A percentile compares a stretch with the other conserved stretches of the same genome.
phyloP scores from a whole-genome alignment of 2,329 filamentous ascomycete genomes.

The Ophiocordyceps polyrhachis-furcata region DNA sequence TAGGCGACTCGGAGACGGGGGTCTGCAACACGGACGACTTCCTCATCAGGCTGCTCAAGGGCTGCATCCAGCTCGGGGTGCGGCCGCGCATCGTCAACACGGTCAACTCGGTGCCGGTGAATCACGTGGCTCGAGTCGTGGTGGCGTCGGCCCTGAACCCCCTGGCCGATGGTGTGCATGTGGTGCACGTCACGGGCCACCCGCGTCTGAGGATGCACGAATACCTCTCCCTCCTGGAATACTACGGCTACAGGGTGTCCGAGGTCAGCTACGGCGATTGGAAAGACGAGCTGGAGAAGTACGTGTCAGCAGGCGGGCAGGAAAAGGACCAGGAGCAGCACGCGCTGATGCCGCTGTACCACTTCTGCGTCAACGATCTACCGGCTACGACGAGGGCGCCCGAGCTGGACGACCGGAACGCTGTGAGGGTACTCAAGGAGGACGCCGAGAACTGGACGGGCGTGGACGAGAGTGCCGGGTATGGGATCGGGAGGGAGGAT shows the following conservation, averaged over 20 bases:
- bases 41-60: constrained; percentile 69
- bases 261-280: constrained; percentile 46
- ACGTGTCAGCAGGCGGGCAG: constrained; percentile 8
- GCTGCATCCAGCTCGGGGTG: constrained; percentile 59
- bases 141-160: constrained; percentile 52
- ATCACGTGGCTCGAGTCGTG: constrained; percentile 65
- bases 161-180: constrained; percentile 27
- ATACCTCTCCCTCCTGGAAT: constrained; percentile 49
- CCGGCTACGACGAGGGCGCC: constrained; percentile 50
- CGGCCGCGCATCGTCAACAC: constrained; percentile 69
- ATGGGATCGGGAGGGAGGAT: constrained; percentile 10
- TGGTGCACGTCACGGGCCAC: constrained; percentile 64
- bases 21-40: constrained; percentile 76
- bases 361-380: constrained; percentile 51
- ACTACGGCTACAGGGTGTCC: constrained; percentile 55
- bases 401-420: constrained; percentile 46
- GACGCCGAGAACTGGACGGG: constrained; percentile 42
- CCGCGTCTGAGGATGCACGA: constrained; percentile 63
- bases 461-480: constrained; percentile 32
- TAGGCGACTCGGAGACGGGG: constrained; percentile 53
- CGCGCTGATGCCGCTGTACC: constrained; percentile 42
- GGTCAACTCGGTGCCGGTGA: constrained; percentile 76
- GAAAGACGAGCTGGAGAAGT: constrained; percentile 12
- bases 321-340: constrained; percentile 12
- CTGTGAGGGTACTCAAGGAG: constrained; percentile 41